Evolutionary conservation across 208 protist species (phyloP).

Genomic region (Herpetomonas muscarum): DNA sequence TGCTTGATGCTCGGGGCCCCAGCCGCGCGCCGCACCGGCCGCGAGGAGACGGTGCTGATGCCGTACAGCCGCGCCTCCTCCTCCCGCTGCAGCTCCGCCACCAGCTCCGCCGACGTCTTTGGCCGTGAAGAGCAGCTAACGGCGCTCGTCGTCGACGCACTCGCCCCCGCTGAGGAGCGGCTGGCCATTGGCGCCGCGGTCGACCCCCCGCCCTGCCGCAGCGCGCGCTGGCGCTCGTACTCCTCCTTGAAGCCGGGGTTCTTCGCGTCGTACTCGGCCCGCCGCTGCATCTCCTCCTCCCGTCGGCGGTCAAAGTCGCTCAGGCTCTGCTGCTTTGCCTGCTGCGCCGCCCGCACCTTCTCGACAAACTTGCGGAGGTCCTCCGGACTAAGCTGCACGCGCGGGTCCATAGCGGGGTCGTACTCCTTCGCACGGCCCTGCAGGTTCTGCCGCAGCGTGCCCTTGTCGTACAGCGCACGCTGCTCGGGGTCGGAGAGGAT

Average conservation of each 20-base stretch:
- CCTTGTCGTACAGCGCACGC: constrained; percentile 70
- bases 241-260: constrained; percentile 66
- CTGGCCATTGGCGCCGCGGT: constrained; percentile 1
- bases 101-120: constrained; percentile 46
- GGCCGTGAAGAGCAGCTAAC: background rate
- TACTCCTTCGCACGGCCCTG: constrained; percentile 55
- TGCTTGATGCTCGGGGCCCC: constrained; percentile 15
- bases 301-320: constrained; percentile 65
- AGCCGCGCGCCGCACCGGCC: background rate
- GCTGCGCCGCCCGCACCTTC: constrained; percentile 41
- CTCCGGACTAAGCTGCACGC: constrained; percentile 71
- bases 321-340: constrained; percentile 26
- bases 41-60: constrained; percentile 2
- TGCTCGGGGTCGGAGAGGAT: constrained; percentile 79
- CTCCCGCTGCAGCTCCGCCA: constrained; percentile 37
- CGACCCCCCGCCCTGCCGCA: constrained; percentile 16
- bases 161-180: constrained; percentile 17
- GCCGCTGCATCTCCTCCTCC: constrained; percentile 81
- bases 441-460: constrained; percentile 57
- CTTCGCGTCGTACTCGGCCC: constrained; percentile 72
- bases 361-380: constrained; percentile 80
- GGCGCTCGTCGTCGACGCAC: constrained; percentile 4
- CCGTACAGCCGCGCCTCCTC: constrained; percentile 38
- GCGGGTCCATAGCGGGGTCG: constrained; percentile 80
- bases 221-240: constrained; percentile 53